Conservation (phyloP, 2,329 filamentous ascomycete genomes). For the Zymoseptoria crescenta region DNA sequence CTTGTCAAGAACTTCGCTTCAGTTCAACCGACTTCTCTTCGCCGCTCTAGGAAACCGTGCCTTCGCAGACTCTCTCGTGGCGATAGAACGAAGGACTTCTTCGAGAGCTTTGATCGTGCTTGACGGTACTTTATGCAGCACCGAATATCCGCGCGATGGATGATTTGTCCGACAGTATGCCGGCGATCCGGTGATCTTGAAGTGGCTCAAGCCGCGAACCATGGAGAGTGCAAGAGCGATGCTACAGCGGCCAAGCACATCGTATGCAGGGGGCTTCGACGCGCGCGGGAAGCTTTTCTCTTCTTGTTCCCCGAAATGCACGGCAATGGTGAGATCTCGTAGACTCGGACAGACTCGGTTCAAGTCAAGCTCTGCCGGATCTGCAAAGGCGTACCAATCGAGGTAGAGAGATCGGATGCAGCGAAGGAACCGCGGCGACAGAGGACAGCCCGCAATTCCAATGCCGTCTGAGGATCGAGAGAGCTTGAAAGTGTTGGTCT, state of each 20-base stretch:
- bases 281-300: neutral
- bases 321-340: no score
- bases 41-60: no score
- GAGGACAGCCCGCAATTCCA: neutral
- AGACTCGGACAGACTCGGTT: neutral
- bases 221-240: neutral
- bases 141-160: no score
- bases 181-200: no score
- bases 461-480: neutral
- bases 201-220: neutral
- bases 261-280: neutral
- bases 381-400: neutral
- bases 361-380: neutral
- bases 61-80: no score
- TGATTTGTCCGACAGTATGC: no score
- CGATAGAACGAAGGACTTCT: no score
- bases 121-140: no score
- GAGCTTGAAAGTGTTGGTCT: conserved; percentile 1
- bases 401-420: neutral
- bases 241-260: neutral
- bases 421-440: neutral
- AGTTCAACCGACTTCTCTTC: no score
- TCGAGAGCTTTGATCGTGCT: no score
- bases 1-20: no score
- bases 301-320: neutral